Evolutionary conservation across 441 rosid species (phyloP).

Genomic region (Codiaeum variegatum): DNA sequence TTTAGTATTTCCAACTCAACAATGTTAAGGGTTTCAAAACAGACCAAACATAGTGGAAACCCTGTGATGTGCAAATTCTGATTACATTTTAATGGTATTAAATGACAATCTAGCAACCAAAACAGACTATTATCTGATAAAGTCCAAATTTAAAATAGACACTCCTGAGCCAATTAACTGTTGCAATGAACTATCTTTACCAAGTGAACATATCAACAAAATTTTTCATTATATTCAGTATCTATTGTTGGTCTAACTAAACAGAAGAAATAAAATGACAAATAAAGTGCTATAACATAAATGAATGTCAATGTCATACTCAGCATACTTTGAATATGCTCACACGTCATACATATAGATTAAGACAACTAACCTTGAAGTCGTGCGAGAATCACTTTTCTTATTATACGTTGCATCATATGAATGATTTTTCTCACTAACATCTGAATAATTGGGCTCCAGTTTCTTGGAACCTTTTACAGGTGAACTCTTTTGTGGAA

Average conservation of each 20-base stretch:
- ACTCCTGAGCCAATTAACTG: not conserved
- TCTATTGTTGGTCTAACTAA: not conserved
- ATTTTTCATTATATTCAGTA: not conserved
- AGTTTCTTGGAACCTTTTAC: constrained; percentile 46
- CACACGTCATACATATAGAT: not conserved
- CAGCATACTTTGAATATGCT: not conserved
- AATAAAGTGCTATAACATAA: not conserved
- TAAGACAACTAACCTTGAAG: constrained; percentile 51
- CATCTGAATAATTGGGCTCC: constrained; percentile 40
- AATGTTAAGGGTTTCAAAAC: not conserved
- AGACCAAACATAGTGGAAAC: no score
- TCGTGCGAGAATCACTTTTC: constrained; percentile 43
- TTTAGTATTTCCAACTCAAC: not conserved
- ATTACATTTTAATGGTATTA: not conserved
- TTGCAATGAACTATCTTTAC: not conserved
- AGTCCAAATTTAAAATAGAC: not conserved
- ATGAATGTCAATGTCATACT: not conserved
- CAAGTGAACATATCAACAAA: constrained; percentile 5
- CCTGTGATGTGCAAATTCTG: not conserved
- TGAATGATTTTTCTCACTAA: constrained; percentile 41
- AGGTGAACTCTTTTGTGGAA: constrained; percentile 41
- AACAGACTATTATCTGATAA: not conserved
- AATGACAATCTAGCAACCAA: constrained; percentile 1
- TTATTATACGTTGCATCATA: constrained; percentile 40
- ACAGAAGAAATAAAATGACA: not conserved